Evolutionary conservation across 108 stramenopile species (phyloP), one percentile per base, ranked within the genome.

Genomic region (Pseudonitzschia pungens): DNA sequence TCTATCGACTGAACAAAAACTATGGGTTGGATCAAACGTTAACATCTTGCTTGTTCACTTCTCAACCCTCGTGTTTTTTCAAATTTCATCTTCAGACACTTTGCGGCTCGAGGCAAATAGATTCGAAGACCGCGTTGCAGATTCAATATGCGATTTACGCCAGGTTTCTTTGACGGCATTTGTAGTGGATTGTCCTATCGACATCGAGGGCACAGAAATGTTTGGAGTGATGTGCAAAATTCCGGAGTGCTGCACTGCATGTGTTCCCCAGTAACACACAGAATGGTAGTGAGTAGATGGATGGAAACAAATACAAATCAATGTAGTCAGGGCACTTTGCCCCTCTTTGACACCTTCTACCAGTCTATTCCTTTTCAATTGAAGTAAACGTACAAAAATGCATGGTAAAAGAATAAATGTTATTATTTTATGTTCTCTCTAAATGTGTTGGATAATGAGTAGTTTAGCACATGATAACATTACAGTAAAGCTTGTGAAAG

Each of bases 111-210:
- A 80, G 36, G 65, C 33, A 58, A 84, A 57, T 22, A n/a, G 72
- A 22, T 74, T 88, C 42, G 75, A 71, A 24, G 87, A 82, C 27
- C 65, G 64, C 6, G 71, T 81, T 48, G 72, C 78, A 33, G 59
- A 66, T 50, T 83, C 81, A 68, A 73, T 88, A 9, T 88, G 87
- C 63, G 76, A 68, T 51, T 60, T 84, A 9, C 79, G 79, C 36
- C 28, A 58, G 33, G 69, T 50, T 11, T 41, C 41, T 32, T 50
- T 84, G 18, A 41, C 21, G 33, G 41, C 45, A 26, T 79, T 80
- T 40, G 58, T 84, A n/a, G 74, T 74, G 31, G 83, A 80, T 60
- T 84, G 83, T 48, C 73, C 70, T 18, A 28, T 45, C 16, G 67
- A 51, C 12, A 69, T 44, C 8, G 44, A 60, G 28, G 75, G 75